These are phyloP conservation scores for Euclidium syriacum DNA, from an alignment of 345 rosid genomes.

Conservation along the genomic window DNA sequence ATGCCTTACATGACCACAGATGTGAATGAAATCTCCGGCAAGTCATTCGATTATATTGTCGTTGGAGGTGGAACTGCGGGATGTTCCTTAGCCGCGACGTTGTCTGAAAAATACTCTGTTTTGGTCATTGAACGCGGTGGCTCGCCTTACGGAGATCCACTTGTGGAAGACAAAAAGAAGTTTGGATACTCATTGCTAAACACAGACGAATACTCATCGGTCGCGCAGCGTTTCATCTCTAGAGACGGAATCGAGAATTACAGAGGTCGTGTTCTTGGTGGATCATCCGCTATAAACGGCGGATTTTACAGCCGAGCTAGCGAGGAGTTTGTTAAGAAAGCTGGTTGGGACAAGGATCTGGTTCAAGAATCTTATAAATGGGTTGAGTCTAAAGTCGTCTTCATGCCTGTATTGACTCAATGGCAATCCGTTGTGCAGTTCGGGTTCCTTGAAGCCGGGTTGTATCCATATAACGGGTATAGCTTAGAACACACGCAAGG, in stretches of 20 bases:
- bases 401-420: slow-evolving; percentile 48
- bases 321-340: slow-evolving; percentile 38
- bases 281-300: slow-evolving; percentile 66
- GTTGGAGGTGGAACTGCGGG: slow-evolving; percentile 75
- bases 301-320: slow-evolving; percentile 78
- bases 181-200: slow-evolving; percentile 52
- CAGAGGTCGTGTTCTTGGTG: slow-evolving; percentile 69
- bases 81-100: slow-evolving; percentile 65
- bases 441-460: slow-evolving; percentile 71
- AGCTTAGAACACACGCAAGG: slow-evolving; percentile 63
- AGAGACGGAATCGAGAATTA: slow-evolving; percentile 44
- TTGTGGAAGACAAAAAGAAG: slow-evolving; percentile 33
- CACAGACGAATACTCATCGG: slow-evolving; percentile 51
- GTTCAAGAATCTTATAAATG: slow-evolving; percentile 60
- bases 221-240: slow-evolving; percentile 58
- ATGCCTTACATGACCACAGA: slow-evolving; percentile 60
- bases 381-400: slow-evolving; percentile 71
- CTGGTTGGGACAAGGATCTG: slow-evolving; percentile 53
- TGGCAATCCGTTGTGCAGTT: slow-evolving; percentile 62
- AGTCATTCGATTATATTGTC: slow-evolving; percentile 65
- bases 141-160: slow-evolving; percentile 58
- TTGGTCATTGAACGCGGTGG: slow-evolving; percentile 61
- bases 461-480: slow-evolving; percentile 59
- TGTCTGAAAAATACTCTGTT: slow-evolving; percentile 56
- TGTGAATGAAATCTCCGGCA: slow-evolving; percentile 47